Percentiles rank a stretch among this genome's conserved stretches.
Evolutionary conservation across 345 rosid genomes (phyloP).

Genomic region (Syzygium oleosum): DNA sequence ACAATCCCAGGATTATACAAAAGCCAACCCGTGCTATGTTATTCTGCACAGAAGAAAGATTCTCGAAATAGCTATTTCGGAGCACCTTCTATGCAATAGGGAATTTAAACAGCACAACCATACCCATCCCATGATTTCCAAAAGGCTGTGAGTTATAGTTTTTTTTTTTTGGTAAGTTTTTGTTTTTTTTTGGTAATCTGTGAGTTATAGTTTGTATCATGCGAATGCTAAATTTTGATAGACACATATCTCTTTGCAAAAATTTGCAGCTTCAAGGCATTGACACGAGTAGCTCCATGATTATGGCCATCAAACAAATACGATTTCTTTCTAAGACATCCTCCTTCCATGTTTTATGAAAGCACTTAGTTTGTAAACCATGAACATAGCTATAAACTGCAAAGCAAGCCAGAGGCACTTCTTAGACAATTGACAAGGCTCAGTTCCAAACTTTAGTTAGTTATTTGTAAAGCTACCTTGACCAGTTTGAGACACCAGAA

Average conservation of each 20-base stretch:
- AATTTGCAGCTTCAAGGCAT: not conserved
- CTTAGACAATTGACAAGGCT: not conserved
- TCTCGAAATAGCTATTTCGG: not conserved
- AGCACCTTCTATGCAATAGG: not conserved
- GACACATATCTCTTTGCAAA: not conserved
- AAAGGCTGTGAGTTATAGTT: not conserved
- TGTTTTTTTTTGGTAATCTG: no score
- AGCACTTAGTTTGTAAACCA: not conserved
- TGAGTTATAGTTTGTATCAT: not conserved
- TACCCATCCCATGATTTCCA: not conserved
- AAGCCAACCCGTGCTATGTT: not conserved
- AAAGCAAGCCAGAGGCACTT: not conserved
- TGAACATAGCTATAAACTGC: not conserved
- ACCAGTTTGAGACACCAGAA: not conserved
- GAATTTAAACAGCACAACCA: not conserved
- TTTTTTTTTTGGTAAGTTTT: no score
- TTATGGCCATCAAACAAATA: not conserved
- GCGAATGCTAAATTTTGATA: not conserved
- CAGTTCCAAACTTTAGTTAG: not conserved
- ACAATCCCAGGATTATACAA: not conserved
- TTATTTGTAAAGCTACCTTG: not conserved
- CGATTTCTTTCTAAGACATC: not conserved
- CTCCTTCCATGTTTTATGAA: not conserved
- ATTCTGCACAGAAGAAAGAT: not conserved
- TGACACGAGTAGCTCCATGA: not conserved